A percentile compares a stretch with the other conserved stretches of the same genome.
Conservation (phyloP, 129 eudicot genomes). For the Saposhnikovia divaricata region DNA sequence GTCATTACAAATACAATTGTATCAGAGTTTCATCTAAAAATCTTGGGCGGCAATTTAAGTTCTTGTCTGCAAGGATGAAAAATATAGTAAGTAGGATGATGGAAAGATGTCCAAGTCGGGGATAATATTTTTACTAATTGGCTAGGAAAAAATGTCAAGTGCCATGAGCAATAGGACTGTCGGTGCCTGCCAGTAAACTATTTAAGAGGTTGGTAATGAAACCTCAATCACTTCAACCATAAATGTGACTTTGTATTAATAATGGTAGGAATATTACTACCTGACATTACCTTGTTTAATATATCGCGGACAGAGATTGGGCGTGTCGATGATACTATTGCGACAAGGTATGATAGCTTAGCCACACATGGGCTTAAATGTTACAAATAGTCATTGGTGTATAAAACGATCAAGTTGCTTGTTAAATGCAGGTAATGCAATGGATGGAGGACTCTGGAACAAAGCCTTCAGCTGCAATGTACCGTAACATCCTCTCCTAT, state of each 20-base stretch:
- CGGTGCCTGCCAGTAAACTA: background rate
- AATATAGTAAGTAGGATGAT: background rate
- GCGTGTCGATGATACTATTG: background rate
- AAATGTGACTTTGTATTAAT: background rate
- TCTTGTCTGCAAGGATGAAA: background rate
- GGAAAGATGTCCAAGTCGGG: background rate
- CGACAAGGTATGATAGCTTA: background rate
- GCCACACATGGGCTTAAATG: background rate
- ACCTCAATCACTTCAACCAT: background rate
- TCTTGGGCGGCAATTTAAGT: background rate
- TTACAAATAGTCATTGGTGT: background rate
- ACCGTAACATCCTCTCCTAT: constrained; percentile 41
- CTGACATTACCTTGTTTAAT: background rate
- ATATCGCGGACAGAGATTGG: background rate
- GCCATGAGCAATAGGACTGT: background rate
- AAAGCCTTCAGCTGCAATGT: constrained; percentile 50
- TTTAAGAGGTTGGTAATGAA: background rate
- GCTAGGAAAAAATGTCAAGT: background rate
- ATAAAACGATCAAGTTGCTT: background rate
- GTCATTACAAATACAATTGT: background rate
- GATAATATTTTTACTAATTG: background rate
- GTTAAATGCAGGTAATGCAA: constrained; percentile 57
- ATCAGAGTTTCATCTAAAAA: background rate
- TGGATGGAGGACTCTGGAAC: constrained; percentile 91
- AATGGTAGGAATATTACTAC: background rate